phyloP scores from a whole-genome alignment of 371 early-diverging fungal genomes.

The Syncephalastrum sp. region DNA sequence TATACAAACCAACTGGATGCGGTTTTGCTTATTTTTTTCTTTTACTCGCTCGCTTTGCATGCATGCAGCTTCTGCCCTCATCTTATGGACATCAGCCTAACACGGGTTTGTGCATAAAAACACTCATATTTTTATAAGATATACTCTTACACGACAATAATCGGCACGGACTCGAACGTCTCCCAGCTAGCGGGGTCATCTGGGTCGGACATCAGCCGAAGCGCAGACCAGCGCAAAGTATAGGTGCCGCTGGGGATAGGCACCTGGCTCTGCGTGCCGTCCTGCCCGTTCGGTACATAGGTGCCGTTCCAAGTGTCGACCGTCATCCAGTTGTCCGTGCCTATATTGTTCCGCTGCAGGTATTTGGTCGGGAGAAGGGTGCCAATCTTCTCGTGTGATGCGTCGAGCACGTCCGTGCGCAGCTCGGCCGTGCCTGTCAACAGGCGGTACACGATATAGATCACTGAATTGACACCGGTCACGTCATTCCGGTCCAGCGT shows the following conservation, averaged over 20 bases:
- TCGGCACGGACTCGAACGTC: slow-evolving; percentile 6
- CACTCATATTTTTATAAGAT: no score
- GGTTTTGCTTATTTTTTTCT: no score
- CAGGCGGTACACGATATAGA: slow-evolving; percentile 8
- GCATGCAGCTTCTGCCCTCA: no score
- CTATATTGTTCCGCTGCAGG: slow-evolving; percentile 14
- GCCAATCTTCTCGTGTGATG: slow-evolving; percentile 3
- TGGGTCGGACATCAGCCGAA: slow-evolving; percentile 16
- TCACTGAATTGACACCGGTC: not conserved
- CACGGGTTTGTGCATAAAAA: no score
- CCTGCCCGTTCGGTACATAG: slow-evolving; percentile 7
- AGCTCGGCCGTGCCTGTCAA: slow-evolving; percentile 12
- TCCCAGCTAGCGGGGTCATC: slow-evolving; percentile 18
- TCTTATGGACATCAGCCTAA: no score
- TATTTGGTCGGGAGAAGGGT: not conserved
- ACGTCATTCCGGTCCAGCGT: not conserved
- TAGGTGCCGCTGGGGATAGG: slow-evolving; percentile 10
- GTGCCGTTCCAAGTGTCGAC: slow-evolving; percentile 19
- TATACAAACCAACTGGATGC: no score
- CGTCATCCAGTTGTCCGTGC: not conserved
- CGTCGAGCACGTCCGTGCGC: slow-evolving; percentile 8
- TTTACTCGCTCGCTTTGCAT: no score
- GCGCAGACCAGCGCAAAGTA: slow-evolving; percentile 16
- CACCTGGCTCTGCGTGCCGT: not conserved
- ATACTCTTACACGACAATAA: slow-evolving; percentile 6